A percentile compares a stretch with the other conserved stretches of the same genome.
Conservation (phyloP, 176 grass and related monocot genomes). For the Avena sativa region DNA sequence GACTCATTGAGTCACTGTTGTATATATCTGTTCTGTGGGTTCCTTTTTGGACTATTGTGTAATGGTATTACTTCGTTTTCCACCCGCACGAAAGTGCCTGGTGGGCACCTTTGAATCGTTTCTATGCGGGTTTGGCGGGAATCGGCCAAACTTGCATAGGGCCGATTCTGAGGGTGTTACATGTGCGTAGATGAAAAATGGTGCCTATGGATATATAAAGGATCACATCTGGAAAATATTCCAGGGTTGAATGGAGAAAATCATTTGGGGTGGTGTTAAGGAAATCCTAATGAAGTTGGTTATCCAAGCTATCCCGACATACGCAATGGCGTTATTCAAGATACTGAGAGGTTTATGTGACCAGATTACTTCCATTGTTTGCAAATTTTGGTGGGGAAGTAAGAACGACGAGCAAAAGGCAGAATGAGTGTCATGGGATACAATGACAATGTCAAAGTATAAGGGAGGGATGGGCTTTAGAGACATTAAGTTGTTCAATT, state of each 20-base stretch:
- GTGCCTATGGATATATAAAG: too few relatives aligned
- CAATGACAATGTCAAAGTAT: background rate
- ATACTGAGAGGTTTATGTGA: background rate
- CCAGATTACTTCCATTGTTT: background rate
- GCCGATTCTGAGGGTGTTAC: too few relatives aligned
- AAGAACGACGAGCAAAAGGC: background rate
- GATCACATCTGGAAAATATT: background rate
- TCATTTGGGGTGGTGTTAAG: background rate
- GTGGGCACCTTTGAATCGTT: too few relatives aligned
- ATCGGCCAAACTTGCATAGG: too few relatives aligned
- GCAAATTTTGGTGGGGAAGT: background rate
- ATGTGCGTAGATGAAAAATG: too few relatives aligned
- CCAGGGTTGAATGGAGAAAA: background rate
- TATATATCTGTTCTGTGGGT: too few relatives aligned
- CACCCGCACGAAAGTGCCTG: too few relatives aligned
- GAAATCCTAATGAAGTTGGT: background rate
- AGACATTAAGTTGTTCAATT: background rate
- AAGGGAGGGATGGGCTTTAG: background rate
- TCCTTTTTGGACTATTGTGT: too few relatives aligned
- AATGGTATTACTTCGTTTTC: too few relatives aligned
- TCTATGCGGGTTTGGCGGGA: too few relatives aligned
- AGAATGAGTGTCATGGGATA: background rate
- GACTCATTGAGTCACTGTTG: too few relatives aligned
- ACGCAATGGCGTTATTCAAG: background rate
- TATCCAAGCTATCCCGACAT: background rate